Base-by-base conservation (phyloP, 1,139 yeast genomes). In the Taphrina wiesneri region DNA sequence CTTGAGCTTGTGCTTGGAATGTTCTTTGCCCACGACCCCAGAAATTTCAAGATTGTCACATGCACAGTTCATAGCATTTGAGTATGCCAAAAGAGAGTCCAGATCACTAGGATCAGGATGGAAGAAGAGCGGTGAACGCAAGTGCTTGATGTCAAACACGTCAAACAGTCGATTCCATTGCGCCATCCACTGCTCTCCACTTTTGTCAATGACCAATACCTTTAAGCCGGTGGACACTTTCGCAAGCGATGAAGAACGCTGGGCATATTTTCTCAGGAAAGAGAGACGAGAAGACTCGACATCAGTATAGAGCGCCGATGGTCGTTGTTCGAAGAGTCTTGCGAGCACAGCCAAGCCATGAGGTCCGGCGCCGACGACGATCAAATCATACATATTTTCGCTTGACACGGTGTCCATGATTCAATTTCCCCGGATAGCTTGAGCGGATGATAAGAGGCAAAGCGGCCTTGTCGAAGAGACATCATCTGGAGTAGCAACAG, bases 61-160 rank as follows among this genome's bases (percentile, higher is more conserved):
- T 64, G 80, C 78, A 26, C 82, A 70, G 17, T 74, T 74, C 41
- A 73, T 69, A 19, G 70, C 66, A 67, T 78, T 75, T 0, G 84
- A 81, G 74, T 72, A 81, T n/a, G 79, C 77, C 19, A 79, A 77
- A 73, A 81, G 70, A 0, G 80, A 82, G 70, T 81, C 84, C 26
- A 81, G 73, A 71, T 79, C 80, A 2, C 74, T 77, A 0, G 84
- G 83, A 68, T 81, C 84, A 0, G 81, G 79, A 68, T 81, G 84
- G 71, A 81, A 81, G 67, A 81, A 81, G 83, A 81, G 81, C 2
- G 84, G 84, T 0, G 82, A 79, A 28, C 84, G 70, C n/a, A 81
- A 74, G 67, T 72, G 75, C 1, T 83, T 83, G 45, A 81, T 81
- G 65, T 77, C 77, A 70, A 83, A 80, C 2, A 79, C 72, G 1